These are phyloP conservation scores for Schoenoplectus triqueter DNA, from an alignment of 202 grass and related monocot species.

Conservation along the genomic window DNA sequence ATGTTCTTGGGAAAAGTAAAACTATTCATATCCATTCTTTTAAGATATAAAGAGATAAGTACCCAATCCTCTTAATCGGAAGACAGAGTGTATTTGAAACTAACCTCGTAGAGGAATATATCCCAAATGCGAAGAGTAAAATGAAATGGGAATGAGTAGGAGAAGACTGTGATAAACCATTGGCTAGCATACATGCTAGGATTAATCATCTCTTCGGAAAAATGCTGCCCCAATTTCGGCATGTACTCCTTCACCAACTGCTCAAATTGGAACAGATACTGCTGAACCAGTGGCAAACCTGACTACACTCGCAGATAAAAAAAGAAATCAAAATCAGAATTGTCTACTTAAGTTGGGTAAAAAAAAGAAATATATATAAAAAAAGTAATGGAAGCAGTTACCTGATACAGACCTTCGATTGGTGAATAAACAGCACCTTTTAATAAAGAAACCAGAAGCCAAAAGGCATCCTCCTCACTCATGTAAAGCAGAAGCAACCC, in stretches of 20 bases:
- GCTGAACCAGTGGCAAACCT: constrained; percentile 82
- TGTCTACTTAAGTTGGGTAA: neutral
- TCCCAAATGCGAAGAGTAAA: constrained; percentile 93
- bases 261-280: constrained; percentile 89
- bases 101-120: constrained; percentile 96
- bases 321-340: constrained; percentile 20
- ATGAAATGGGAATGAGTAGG: constrained; percentile 86
- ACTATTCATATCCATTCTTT: neutral
- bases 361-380: neutral
- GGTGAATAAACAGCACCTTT: constrained; percentile 96
- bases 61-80: neutral
- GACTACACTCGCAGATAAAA: constrained; percentile 52
- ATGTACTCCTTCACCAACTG: constrained; percentile 81
- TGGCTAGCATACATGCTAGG: constrained; percentile 97
- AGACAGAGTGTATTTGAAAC: constrained; percentile 25
- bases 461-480: constrained; percentile 98
- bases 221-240: constrained; percentile 86
- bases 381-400: constrained; percentile 42
- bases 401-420: constrained; percentile 99
- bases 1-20: neutral
- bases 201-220: constrained; percentile 93
- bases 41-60: neutral
- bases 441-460: constrained; percentile 92
- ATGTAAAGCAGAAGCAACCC: constrained; percentile 93
- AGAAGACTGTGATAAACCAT: constrained; percentile 98